Evolutionary conservation across 345 rosid species (phyloP), one percentile per base, ranked within the genome.

Genomic region (Geranium rotundifolium): DNA sequence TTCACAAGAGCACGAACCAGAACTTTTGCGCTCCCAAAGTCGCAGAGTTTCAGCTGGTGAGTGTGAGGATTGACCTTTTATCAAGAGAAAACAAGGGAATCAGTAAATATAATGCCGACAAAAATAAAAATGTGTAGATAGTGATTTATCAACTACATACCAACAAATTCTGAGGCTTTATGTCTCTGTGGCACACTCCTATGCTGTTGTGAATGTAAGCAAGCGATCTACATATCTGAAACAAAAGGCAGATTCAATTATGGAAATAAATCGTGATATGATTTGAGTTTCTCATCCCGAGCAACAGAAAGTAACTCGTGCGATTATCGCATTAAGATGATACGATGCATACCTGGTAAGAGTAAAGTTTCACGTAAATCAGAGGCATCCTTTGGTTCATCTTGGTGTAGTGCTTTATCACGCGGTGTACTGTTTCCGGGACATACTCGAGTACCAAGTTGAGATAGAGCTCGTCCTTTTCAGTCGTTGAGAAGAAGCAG

Each of bases 1-100:
- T 27, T 6, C 54, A 54, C 62, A 54, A 63, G 59, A 59, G 19
- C 15, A 60, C 89, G 31, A 54, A 93, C 97, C 99, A 90, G 79
- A 58, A 93, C 88, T 86, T 93, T 90, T 0, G 99, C 99, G 69
- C 99, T 93, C 67, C 99, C 99, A 76, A 93, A 93, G 71, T 93
- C 99, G 0, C 97, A 90, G 4, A 90, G 72, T 69, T 93, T 93
- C 73, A 93, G 79, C 84, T 90, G 99, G 77, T 90, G 99, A 13
- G 96, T 90, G 66, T 93, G 99, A 29, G 99, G 99, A 62, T 93
- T 93, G 30, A 93, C 95, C 95, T 95, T 75, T 65, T 58, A 68
- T 59, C 69, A 59, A 18, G 19, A 64, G 19, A 64, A 13, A 13
- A 12, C 27, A 57, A 31, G 14, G 39, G 17, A 15, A 64, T 19